A percentile compares a stretch with the other conserved stretches of the same genome.
These are phyloP conservation scores for Xylaria sp. DNA, from an alignment of 2,329 filamentous ascomycete genomes.

Conservation along the genomic window DNA sequence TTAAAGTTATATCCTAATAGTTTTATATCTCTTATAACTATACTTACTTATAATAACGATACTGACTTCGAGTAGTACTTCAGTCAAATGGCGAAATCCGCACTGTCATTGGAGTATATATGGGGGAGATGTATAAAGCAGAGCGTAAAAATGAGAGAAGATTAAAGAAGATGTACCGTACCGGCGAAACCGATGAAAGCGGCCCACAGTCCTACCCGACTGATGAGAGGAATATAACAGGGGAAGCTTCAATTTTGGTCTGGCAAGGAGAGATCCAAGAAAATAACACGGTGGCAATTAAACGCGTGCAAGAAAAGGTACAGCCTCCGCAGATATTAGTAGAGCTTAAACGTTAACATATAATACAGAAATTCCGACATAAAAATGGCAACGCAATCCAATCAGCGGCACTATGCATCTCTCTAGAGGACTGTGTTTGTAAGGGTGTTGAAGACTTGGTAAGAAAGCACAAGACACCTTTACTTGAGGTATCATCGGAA, in stretches of 20 bases:
- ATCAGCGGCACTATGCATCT: constrained; percentile 1
- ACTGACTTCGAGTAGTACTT: constrained; percentile 3
- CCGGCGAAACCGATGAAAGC: constrained; percentile 4
- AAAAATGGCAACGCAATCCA: not conserved
- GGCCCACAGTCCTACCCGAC: not conserved
- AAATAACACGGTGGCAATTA: not conserved
- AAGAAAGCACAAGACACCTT: not conserved
- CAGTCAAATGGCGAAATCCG: constrained; percentile 8
- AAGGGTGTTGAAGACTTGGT: not conserved
- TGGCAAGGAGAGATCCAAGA: constrained; percentile 1
- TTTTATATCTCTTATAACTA: not conserved
- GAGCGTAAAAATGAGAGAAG: constrained; percentile 14
- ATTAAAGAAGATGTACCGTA: constrained; percentile 6
- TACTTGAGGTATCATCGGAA: constrained; percentile 15
- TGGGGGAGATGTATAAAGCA: constrained; percentile 1
- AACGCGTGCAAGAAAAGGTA: constrained; percentile 9
- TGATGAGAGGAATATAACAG: constrained; percentile 19
- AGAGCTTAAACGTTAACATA: not conserved
- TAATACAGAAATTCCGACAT: constrained; percentile 8
- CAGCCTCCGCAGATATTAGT: not conserved
- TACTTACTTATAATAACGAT: not conserved
- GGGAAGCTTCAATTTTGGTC: constrained; percentile 16
- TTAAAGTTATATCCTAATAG: not conserved
- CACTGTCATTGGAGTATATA: constrained; percentile 11
- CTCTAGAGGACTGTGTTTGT: constrained; percentile 16